phyloP scores from a whole-genome alignment of 108 stramenopile species.

The Nannochloropsis granulata region DNA sequence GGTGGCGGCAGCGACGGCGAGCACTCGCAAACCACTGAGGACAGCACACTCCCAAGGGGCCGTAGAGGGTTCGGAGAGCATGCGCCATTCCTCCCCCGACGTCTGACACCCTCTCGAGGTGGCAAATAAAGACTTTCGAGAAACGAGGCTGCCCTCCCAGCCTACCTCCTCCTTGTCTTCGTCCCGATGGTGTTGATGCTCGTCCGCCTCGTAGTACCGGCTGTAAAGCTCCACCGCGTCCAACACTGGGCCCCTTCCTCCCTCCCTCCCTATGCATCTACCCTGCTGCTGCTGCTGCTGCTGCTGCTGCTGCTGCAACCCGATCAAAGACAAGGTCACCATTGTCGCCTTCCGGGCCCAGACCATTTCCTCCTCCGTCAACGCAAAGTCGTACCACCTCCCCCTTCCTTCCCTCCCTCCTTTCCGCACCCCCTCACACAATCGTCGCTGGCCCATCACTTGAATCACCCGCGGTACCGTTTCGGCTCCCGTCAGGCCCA shows the following conservation, averaged over 20 bases:
- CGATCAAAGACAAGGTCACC: not conserved
- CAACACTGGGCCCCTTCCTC: not conserved
- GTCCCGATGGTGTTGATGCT: not conserved
- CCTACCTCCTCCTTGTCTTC: not conserved
- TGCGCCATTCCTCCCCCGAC: not conserved
- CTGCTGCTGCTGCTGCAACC: not conserved
- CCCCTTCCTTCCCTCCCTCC: not conserved
- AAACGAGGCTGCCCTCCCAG: not conserved
- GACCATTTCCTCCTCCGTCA: not conserved
- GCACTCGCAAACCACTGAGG: not conserved
- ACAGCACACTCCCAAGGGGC: not conserved
- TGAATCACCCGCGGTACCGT: not conserved
- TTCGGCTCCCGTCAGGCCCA: not conserved
- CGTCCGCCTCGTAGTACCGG: not conserved
- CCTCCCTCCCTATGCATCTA: too few relatives aligned
- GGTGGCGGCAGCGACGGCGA: not conserved
- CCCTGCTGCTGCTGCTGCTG: too few relatives aligned
- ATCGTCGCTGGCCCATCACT: not conserved
- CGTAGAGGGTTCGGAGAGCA: not conserved
- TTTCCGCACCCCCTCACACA: not conserved
- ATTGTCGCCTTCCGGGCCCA: not conserved
- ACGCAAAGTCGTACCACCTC: not conserved
- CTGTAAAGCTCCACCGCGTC: not conserved
- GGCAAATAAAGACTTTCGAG: not conserved
- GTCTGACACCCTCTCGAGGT: not conserved